These are phyloP conservation scores for Curvularia sp. DNA, from an alignment of 2,329 filamentous ascomycete species.

Conservation along the genomic window DNA sequence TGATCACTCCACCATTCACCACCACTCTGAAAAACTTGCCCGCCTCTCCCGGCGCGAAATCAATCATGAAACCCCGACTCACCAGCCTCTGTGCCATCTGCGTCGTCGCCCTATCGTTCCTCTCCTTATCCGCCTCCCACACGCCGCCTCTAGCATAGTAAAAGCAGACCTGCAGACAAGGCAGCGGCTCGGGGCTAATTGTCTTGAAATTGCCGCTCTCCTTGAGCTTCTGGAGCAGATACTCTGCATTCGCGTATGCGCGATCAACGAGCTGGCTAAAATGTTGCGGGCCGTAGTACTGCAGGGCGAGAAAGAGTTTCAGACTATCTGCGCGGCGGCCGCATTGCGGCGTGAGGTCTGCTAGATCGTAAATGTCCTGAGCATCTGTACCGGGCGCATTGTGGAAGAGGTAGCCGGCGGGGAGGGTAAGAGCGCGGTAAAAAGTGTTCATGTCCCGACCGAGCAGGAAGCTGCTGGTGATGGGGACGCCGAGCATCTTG, in stretches of 20 bases:
- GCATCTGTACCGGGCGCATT: conserved; percentile 35
- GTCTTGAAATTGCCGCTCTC: conserved; percentile 68
- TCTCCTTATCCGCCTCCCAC: conserved; percentile 54
- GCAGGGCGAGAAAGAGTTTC: conserved; percentile 87
- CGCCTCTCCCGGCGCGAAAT: conserved; percentile 66
- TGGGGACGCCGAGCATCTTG: conserved; percentile 93
- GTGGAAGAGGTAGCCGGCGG: conserved; percentile 75
- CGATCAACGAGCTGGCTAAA: conserved; percentile 69
- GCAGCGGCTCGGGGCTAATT: conserved; percentile 75
- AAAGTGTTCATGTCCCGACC: conserved; percentile 78
- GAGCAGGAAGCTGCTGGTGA: conserved; percentile 90
- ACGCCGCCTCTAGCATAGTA: conserved; percentile 73
- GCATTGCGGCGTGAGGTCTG: conserved; percentile 92
- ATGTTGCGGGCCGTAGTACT: conserved; percentile 81
- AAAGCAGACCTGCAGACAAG: conserved; percentile 92
- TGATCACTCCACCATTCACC: conserved; percentile 68
- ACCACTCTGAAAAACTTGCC: conserved; percentile 74
- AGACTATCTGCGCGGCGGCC: conserved; percentile 84
- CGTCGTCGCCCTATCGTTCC: conserved; percentile 64
- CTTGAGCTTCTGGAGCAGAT: conserved; percentile 69
- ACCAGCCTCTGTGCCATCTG: conserved; percentile 63
- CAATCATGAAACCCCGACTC: conserved; percentile 71
- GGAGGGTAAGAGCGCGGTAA: conserved; percentile 82
- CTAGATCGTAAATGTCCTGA: conserved; percentile 79
- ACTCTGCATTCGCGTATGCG: conserved; percentile 73